These are phyloP conservation scores for Klebsormidium nitens DNA, from an alignment of 139 green algal genomes.

Conservation along the genomic window DNA sequence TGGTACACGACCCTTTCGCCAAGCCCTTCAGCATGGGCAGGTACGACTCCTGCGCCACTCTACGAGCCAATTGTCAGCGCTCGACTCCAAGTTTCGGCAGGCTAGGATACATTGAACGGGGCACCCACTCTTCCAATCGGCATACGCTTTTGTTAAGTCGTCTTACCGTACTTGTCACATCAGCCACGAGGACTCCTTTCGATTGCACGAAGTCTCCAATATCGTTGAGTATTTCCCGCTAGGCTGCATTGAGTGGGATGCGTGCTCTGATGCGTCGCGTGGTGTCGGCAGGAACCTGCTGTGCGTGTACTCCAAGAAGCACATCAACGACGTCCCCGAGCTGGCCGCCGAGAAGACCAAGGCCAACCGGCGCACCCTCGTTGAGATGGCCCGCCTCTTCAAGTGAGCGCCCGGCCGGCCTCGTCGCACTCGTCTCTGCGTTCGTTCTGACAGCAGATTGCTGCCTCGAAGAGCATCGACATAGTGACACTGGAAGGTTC, in stretches of 20 bases:
- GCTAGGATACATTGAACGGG: too few species aligned
- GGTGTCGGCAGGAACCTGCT: slow-evolving; percentile 87
- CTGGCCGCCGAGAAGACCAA: slow-evolving; percentile 77
- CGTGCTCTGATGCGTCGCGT: too few species aligned
- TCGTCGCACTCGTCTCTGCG: background rate
- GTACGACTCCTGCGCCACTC: too few species aligned
- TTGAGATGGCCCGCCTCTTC: slow-evolving; percentile 47
- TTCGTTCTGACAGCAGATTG: background rate
- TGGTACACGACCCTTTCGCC: slow-evolving; percentile 91
- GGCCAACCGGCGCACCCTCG: slow-evolving; percentile 76
- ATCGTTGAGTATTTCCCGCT: too few species aligned
- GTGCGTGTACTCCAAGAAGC: slow-evolving; percentile 97
- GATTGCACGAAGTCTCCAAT: too few species aligned
- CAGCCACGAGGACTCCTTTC: too few species aligned
- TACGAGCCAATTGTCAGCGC: too few species aligned
- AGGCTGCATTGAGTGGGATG: too few species aligned
- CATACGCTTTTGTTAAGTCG: too few species aligned
- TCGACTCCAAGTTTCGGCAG: too few species aligned
- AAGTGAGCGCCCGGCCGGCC: slow-evolving; percentile 40
- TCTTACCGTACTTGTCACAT: too few species aligned
- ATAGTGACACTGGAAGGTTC: background rate
- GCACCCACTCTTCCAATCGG: too few species aligned
- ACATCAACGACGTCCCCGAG: slow-evolving; percentile 87
- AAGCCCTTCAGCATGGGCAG: slow-evolving; percentile 97
- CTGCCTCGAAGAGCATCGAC: background rate